Base-by-base conservation (phyloP, 345 rosid species). In the Zanthoxylum bungeanum region DNA sequence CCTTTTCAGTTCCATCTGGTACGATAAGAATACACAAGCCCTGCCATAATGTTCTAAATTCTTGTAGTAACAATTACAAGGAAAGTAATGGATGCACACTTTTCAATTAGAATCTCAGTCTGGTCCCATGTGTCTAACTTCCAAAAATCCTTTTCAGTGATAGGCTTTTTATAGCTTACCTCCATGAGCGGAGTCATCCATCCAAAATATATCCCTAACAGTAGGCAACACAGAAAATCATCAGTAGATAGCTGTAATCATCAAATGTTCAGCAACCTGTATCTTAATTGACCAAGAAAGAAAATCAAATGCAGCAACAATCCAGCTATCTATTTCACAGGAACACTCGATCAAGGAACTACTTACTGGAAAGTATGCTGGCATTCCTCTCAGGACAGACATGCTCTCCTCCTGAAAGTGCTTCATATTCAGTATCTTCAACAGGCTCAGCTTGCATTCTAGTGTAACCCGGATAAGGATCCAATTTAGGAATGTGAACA, bases 121-220 rank as follows among this genome's bases (percentile, higher is more conserved):
- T 37, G 80, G 83, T 95, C 99, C 99, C 99, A 95, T 44, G 84
- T 81, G 78, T 89, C 99, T 71, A 95, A 82, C 77, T 89, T 89
- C 99, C 97, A 95, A 17, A 91, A 87, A 79, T 92, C 98, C 82
- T 82, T 89, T 80, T 92, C 99, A 7, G 96, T 92, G 59, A 95
- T 82, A 30, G 98, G 98, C 71, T 87, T 88, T 79, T 62, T 92
- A 77, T 88, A 90, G 28, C 99, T 98, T 79, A 81, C 84, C 86
- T 79, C 79, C 98, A 95, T 85, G 50, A 95, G 88, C 24, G 98
- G 96, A 70, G 89, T 89, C 83, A 95, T 91, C 99, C 98, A 95
- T 55, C 84, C 78, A 65, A 95, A 92, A 77, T 82, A 76, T 68
- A 85, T 95, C 71, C 77, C 99, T 95, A 75, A 57, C 22, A 68